phyloP scores from a whole-genome alignment of 257 asterid species.

The Solanum peruvianum region DNA sequence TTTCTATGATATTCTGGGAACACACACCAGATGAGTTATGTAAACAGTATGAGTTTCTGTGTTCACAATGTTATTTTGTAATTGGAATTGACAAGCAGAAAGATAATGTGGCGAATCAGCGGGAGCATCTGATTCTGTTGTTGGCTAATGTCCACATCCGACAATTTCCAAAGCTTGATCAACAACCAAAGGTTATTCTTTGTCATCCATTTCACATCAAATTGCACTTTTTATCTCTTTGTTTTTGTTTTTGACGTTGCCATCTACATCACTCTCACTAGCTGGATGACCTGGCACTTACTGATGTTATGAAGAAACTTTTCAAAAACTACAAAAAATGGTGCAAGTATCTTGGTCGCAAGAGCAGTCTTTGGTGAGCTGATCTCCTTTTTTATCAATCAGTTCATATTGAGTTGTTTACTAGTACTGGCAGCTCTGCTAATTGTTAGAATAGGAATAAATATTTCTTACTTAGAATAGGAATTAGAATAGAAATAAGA shows the following conservation, averaged over 20 bases:
- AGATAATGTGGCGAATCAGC: conserved; percentile 80
- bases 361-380: conserved; percentile 92
- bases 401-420: neutral
- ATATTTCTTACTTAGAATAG: too few relatives aligned
- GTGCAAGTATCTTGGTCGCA: conserved; percentile 96
- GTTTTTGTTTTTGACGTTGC: neutral
- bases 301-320: conserved; percentile 90
- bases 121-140: conserved; percentile 91
- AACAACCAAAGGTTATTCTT: conserved; percentile 73
- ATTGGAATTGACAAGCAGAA: conserved; percentile 45
- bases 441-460: neutral
- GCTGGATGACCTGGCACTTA: conserved; percentile 95
- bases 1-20: neutral
- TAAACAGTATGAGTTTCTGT: neutral
- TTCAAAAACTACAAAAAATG: conserved; percentile 95
- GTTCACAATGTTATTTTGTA: neutral
- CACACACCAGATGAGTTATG: neutral
- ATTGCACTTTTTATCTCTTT: neutral
- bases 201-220: conserved; percentile 1
- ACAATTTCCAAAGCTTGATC: conserved; percentile 84
- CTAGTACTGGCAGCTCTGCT: neutral
- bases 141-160: conserved; percentile 95
- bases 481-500: too few relatives aligned
- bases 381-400: neutral
- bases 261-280: conserved; percentile 9